A percentile compares a stretch with the other conserved stretches of the same genome.
Conservation (phyloP, 140 eudicot genomes). For the Oenanthe javanica region DNA sequence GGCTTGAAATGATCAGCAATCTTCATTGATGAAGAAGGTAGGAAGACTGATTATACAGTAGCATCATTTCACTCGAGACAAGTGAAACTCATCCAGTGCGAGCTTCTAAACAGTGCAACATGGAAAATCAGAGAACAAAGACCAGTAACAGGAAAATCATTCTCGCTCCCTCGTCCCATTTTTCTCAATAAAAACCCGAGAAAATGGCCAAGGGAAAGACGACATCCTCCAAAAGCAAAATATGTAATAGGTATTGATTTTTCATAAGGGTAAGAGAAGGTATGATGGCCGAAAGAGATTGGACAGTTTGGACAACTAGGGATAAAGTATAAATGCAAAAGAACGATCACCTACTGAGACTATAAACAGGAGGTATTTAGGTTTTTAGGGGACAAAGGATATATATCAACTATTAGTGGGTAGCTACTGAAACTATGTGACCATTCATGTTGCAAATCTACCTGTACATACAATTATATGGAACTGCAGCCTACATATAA, state of each 20-base stretch:
- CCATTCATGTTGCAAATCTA: conserved; percentile 32
- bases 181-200: conserved; percentile 55
- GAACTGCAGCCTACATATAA: conserved; percentile 15
- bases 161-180: conserved; percentile 37
- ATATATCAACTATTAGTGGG: conserved; percentile 5
- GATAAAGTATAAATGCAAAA: conserved; percentile 12
- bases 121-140: conserved; percentile 20
- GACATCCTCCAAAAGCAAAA: conserved; percentile 21
- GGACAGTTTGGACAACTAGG: conserved; percentile 4
- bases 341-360: conserved; percentile 8
- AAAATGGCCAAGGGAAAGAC: conserved; percentile 46
- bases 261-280: conserved; percentile 5
- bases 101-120: conserved; percentile 18
- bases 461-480: conserved; percentile 39
- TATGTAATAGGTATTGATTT: conserved; percentile 16
- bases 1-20: conserved; percentile 38
- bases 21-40: conserved; percentile 15
- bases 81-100: conserved; percentile 3
- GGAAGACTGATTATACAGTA: conserved; percentile 17
- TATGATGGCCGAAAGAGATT: neutral
- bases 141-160: conserved; percentile 8
- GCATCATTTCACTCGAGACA: conserved; percentile 9
- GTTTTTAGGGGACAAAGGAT: conserved; percentile 13
- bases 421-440: conserved; percentile 16
- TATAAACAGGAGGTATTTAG: conserved; percentile 8